Base-by-base conservation (phyloP, 2,329 filamentous ascomycete genomes). In the Mycocentrospora acerina region DNA sequence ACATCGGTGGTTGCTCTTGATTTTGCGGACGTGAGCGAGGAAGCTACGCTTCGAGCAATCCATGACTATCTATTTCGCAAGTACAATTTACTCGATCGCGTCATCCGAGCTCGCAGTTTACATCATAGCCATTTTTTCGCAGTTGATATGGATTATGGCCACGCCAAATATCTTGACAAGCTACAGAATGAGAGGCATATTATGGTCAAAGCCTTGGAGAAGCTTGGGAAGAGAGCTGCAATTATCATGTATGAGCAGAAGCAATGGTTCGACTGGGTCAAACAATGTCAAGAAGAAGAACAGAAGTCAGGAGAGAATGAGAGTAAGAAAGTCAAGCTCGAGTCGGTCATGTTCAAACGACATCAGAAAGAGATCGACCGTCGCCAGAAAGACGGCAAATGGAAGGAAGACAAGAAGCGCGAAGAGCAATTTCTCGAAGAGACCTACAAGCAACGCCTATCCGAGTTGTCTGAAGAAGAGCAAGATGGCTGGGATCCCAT, bases 241-340 rank as follows among this genome's bases (percentile, higher is more conserved):
- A 62, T 71, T 35, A 62, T 75, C 8, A 57, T 75, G 29, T 74
- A 74, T 48, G 57, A 68, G 40, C 65, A 71, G 40, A 67, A 73
- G 51, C 70, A 74, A 42, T 77, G 74, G 73, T 75, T 68, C 46
- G 57, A 61, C n/a, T 76, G 73, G 73, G 64, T 75, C 5, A 60
- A 67, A 11, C 46, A 71, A 37, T 67, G 63, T 24, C 72, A 77
- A 48, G 62, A 71, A 12, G 62, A 69, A 18, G 72, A 76, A 53
- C 74, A 76, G 36, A 54, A 57, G 16, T 63, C 53, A 4, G 69
- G 71, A 18, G 72, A 76, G 29, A 74, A 69, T 29, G 75, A 77
- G 51, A 70, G 70, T 30, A 73, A 71, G 55, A 76, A 75, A 46
- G 62, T 75, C 35, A 75, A 75, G 49, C 60, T 68, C 24, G 74